phyloP scores from a whole-genome alignment of 2,329 filamentous ascomycete species.

The Trichoderma hamatum region DNA sequence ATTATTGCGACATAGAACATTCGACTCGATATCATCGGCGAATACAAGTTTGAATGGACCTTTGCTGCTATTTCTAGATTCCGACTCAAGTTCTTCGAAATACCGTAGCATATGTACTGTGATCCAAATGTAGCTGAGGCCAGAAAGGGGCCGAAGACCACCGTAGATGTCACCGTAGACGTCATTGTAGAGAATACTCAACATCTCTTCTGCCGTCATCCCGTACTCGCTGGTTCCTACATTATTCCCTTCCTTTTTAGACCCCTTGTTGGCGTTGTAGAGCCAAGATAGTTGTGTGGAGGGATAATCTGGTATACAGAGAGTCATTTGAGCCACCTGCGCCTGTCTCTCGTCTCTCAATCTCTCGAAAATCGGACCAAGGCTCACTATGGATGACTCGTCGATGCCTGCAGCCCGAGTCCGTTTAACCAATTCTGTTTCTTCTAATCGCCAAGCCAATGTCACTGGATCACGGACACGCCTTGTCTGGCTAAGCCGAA shows the following conservation, averaged over 20 bases:
- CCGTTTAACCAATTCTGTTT: slow-evolving; percentile 16
- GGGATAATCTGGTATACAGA: neutral
- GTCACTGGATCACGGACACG: slow-evolving; percentile 35
- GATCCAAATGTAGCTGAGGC: neutral
- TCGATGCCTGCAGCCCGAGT: neutral
- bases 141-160: neutral
- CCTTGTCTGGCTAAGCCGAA: slow-evolving; percentile 38
- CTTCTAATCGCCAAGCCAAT: neutral
- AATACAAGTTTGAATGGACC: neutral
- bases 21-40: too few relatives aligned
- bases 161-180: neutral
- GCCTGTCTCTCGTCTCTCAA: neutral
- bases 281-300: neutral
- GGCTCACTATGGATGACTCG: neutral
- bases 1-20: neutral
- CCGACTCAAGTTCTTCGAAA: neutral
- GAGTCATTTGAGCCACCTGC: neutral
- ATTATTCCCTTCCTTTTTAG: neutral
- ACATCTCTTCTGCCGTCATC: neutral
- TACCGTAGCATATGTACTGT: neutral
- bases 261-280: neutral
- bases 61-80: neutral
- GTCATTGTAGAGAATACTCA: neutral
- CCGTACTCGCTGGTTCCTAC: neutral
- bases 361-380: neutral